Evolutionary conservation across 768 basidiomycete genomes (phyloP).

Genomic region (Tricholoma furcatifolium): DNA sequence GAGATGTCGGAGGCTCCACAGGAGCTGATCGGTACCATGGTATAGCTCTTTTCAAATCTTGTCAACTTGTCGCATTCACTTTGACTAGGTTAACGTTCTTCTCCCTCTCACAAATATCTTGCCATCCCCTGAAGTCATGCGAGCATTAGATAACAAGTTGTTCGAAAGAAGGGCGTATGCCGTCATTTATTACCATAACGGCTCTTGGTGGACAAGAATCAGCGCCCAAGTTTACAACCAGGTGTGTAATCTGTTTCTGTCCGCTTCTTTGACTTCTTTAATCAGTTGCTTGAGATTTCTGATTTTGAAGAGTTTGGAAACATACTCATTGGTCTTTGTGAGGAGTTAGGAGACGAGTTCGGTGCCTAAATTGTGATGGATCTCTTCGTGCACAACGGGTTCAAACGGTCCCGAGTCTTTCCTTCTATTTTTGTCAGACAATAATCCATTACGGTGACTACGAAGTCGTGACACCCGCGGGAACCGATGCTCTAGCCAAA

Average conservation of each 20-base stretch:
- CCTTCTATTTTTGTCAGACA: too few relatives aligned
- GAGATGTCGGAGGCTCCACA: constrained; percentile 37
- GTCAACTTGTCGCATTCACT: neutral
- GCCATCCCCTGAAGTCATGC: constrained; percentile 17
- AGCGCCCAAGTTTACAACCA: constrained; percentile 43
- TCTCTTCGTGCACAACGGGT: too few relatives aligned
- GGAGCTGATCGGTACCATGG: constrained; percentile 72
- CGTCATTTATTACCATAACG: constrained; percentile 34
- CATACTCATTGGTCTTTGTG: neutral
- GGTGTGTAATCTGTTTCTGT: constrained; percentile 15
- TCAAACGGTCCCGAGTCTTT: too few relatives aligned
- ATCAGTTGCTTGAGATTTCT: neutral
- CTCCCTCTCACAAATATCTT: constrained; percentile 30
- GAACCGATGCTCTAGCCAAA: too few relatives aligned
- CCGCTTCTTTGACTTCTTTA: too few relatives aligned
- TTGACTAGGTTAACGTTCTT: constrained; percentile 4
- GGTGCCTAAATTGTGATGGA: too few relatives aligned
- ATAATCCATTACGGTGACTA: too few relatives aligned
- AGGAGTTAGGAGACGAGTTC: too few relatives aligned
- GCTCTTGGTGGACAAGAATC: constrained; percentile 37
- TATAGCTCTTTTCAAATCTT: constrained; percentile 20
- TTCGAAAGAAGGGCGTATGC: constrained; percentile 31
- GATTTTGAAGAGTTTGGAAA: constrained; percentile 3
- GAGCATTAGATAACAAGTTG: constrained; percentile 26
- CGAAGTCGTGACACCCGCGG: too few relatives aligned